Conservation (phyloP, 345 rosid genomes). For the Hirschfeldia incana region DNA sequence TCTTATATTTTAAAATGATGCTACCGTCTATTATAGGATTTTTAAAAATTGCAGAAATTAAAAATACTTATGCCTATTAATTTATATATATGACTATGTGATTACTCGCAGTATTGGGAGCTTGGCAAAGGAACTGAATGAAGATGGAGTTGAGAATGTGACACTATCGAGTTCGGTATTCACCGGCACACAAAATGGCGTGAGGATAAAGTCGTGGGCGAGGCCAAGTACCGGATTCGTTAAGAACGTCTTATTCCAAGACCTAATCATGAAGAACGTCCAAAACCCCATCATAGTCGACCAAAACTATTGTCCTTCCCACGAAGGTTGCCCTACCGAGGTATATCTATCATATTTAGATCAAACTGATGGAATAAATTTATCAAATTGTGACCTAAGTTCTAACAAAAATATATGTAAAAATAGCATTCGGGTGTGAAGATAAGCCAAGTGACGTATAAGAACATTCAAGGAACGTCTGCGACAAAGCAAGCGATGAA, state of each 20-base stretch:
- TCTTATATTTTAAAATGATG: not conserved
- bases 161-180: constrained; percentile 35
- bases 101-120: constrained; percentile 28
- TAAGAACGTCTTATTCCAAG: constrained; percentile 36
- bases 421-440: constrained; percentile 63
- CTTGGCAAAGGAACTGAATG: constrained; percentile 23
- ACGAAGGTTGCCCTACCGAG: constrained; percentile 45
- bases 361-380: not conserved
- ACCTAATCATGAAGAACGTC: constrained; percentile 42
- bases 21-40: not conserved
- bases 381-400: not conserved
- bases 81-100: not conserved
- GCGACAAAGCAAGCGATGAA: constrained; percentile 55
- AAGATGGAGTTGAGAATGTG: constrained; percentile 41
- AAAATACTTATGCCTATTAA: not conserved
- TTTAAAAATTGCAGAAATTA: too few relatives aligned
- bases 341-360: constrained; percentile 17
- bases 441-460: constrained; percentile 60
- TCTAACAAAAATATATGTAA: not conserved
- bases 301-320: constrained; percentile 57
- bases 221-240: constrained; percentile 51
- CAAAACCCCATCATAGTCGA: constrained; percentile 59
- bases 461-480: constrained; percentile 68
- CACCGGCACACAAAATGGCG: constrained; percentile 34
- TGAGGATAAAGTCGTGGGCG: constrained; percentile 50